These are phyloP conservation scores for Metschnikowia rubicola DNA, from an alignment of 805 yeast genomes.

Conservation along the genomic window DNA sequence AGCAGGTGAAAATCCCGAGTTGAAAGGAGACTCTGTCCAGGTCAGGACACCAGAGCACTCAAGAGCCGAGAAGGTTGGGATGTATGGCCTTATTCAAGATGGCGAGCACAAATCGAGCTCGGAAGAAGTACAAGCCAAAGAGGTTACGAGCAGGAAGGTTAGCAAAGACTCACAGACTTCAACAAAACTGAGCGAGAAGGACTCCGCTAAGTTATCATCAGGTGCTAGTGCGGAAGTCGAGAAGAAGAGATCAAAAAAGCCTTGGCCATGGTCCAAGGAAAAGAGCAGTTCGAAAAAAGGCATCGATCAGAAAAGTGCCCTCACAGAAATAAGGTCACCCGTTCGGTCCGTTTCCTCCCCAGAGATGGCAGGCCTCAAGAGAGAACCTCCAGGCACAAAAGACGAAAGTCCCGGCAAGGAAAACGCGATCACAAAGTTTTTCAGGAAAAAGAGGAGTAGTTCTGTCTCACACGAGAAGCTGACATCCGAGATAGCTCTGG, in stretches of 20 bases:
- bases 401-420: slow-evolving; percentile 28
- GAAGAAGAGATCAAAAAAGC: slow-evolving; percentile 31
- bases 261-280: slow-evolving; percentile 41
- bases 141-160: no score
- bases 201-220: background rate
- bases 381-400: slow-evolving; percentile 1
- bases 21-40: no score
- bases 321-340: slow-evolving; percentile 13
- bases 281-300: slow-evolving; percentile 5
- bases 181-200: no score
- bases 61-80: no score
- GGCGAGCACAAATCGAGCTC: no score
- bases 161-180: no score
- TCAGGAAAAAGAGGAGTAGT: slow-evolving; percentile 31
- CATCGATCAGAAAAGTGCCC: background rate
- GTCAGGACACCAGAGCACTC: no score
- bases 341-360: slow-evolving; percentile 39
- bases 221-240: background rate
- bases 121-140: no score
- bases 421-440: slow-evolving; percentile 39
- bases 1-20: no score
- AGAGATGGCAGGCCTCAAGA: slow-evolving; percentile 20
- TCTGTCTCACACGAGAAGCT: slow-evolving; percentile 13
- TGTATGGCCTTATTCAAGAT: no score
- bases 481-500: background rate